Conservation (phyloP, 352 stramenopile genomes). For the Pythium aristosporum region DNA sequence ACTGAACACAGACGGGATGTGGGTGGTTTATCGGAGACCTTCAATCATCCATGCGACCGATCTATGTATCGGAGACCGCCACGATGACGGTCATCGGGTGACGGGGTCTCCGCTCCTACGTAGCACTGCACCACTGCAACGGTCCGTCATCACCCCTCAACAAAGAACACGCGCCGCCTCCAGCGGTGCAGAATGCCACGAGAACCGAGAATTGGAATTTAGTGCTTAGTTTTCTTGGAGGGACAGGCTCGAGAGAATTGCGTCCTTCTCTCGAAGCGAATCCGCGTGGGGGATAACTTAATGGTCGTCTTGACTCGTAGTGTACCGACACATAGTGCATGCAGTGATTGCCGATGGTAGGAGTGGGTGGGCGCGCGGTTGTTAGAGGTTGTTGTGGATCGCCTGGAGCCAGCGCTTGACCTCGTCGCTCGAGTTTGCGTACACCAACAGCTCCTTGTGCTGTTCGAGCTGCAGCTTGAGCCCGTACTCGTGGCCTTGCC, state of each 20-base stretch:
- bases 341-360: background rate
- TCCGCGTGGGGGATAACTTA: constrained; percentile 3
- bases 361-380: background rate
- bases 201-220: no score
- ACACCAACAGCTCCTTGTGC: constrained; percentile 56
- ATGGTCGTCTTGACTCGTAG: background rate
- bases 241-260: background rate
- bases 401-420: constrained; percentile 51
- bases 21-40: background rate
- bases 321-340: background rate
- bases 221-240: no score
- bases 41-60: background rate
- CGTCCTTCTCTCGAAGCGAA: background rate
- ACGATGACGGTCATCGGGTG: no score
- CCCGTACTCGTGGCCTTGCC: constrained; percentile 38
- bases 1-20: background rate
- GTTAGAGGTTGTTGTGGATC: constrained; percentile 39
- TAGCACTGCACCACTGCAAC: no score
- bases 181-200: no score
- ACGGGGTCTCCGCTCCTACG: no score
- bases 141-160: no score
- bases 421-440: constrained; percentile 43
- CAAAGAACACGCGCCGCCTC: no score
- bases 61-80: background rate
- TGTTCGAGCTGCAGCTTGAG: constrained; percentile 52